Percentiles rank a stretch among this genome's conserved stretches.
phyloP scores from a whole-genome alignment of 805 yeast species.

The Metschnikowia gruessii region DNA sequence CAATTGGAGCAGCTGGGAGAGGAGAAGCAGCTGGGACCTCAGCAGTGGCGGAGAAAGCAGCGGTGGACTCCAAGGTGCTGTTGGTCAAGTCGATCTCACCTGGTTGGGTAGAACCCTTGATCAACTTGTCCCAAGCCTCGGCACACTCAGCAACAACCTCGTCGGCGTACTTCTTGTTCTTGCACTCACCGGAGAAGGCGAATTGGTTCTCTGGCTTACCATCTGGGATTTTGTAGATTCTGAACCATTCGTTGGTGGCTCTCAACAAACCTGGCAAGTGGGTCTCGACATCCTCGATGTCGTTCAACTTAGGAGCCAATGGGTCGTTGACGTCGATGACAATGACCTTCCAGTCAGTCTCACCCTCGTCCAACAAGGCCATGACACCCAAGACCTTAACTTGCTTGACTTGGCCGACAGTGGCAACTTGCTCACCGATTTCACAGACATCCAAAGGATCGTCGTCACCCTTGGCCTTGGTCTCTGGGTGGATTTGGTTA shows the following conservation, averaged over 20 bases:
- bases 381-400: conserved; percentile 64
- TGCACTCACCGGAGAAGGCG: conserved; percentile 69
- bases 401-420: conserved; percentile 52
- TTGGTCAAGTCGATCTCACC: conserved; percentile 48
- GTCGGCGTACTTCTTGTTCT: conserved; percentile 45
- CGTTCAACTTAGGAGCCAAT: conserved; percentile 55
- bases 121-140: conserved; percentile 63
- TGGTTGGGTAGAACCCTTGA: conserved; percentile 42
- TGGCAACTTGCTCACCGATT: conserved; percentile 46
- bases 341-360: conserved; percentile 91
- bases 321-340: conserved; percentile 69
- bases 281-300: conserved; percentile 63
- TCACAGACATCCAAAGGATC: conserved; percentile 50
- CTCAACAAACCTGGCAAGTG: conserved; percentile 69
- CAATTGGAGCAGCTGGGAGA: conserved; percentile 88
- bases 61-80: conserved; percentile 43
- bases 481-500: conserved; percentile 44
- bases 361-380: conserved; percentile 89
- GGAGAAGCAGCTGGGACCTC: conserved; percentile 70
- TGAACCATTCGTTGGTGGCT: conserved; percentile 75
- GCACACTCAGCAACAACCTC: conserved; percentile 38
- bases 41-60: conserved; percentile 47
- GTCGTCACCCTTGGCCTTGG: conserved; percentile 48
- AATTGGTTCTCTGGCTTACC: conserved; percentile 75
- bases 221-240: conserved; percentile 78